Evolutionary conservation across 1,139 yeast species (phyloP).

Genomic region (Geotrichum carabidarum): DNA sequence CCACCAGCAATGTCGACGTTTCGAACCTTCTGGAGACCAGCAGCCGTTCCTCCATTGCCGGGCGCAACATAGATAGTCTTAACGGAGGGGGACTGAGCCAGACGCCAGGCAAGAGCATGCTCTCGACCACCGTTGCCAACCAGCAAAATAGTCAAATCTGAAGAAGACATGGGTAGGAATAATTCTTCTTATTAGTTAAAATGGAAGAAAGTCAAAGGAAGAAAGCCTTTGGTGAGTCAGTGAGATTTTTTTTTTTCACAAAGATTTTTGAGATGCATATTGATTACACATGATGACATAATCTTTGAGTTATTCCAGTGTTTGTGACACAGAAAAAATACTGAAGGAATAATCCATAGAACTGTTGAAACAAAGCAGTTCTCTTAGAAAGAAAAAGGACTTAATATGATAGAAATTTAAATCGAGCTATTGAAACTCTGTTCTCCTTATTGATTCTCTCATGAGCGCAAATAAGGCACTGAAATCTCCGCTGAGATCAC

Average conservation of each 20-base stretch:
- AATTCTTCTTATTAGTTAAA: not conserved
- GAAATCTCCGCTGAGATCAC: no score
- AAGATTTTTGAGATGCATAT: no score
- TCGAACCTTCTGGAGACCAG: conserved; percentile 50
- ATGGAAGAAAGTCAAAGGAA: conserved; percentile 1
- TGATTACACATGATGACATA: no score
- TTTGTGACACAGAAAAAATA: no score
- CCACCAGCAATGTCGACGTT: conserved; percentile 61
- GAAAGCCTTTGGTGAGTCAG: conserved; percentile 6
- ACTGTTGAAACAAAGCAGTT: no score
- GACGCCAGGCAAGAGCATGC: conserved; percentile 92
- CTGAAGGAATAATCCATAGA: no score
- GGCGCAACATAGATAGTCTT: conserved; percentile 83
- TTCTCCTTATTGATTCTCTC: no score
- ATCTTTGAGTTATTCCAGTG: no score
- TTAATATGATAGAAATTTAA: no score
- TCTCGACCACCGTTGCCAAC: conserved; percentile 99
- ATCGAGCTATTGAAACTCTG: no score
- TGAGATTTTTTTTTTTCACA: not conserved
- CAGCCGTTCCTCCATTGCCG: conserved; percentile 90
- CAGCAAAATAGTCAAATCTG: conserved; percentile 58
- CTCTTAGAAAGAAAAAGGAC: no score
- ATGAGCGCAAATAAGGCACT: no score
- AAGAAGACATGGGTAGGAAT: conserved; percentile 13
- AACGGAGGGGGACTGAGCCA: conserved; percentile 72